Evolutionary conservation across 495 filamentous ascomycete species (phyloP), one percentile per base, ranked within the genome.

Genomic region (Aspergillus wentii): DNA sequence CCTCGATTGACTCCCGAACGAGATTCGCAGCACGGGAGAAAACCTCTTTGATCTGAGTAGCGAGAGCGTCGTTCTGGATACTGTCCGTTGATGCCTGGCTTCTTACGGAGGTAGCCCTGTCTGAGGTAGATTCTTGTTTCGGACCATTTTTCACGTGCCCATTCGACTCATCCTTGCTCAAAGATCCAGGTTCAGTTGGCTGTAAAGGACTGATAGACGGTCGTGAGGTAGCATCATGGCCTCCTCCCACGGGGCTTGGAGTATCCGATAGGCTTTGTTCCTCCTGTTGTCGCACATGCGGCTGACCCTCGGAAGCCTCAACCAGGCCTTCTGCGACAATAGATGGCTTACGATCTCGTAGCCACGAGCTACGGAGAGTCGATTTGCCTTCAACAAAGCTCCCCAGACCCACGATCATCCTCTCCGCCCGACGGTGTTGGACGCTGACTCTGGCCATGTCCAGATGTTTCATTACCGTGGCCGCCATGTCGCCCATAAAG

Each of bases 1-100:
- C 64, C 8, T 66, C 66, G 21, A 76, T 64, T 1, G 71, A 64
- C 40, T 77, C 68, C 17, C 74, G 55, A 25, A 76, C 68, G 28
- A 76, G 50, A 28, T 67, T 68, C 16, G 66, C 60, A 11, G 75
- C 74, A 15, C 64, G 60, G 4, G 44, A 43, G 28, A 51, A 57
- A 1, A 51, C 32, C 2, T 25, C 18, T 20, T 41, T 47, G 9
- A 48, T 40, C 9, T 39, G 17, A n/a, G 19, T 33, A 0, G 35
- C 19, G 3, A 40, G 10, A 6, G 16, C 10, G 0, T 52, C 46
- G 16, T 52, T 35, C 5, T 43, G 40, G 2, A 36, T 27, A 19
- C 16, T 41, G n/a, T 48, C 35, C n/a, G 25, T 28, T 28, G 25
- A 2, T 28, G n/a, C n/a, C n/a, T n/a, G n/a, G n/a, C n/a, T n/a